These are phyloP conservation scores for Acephala macrosclerotiorum DNA, from an alignment of 2,329 filamentous ascomycete genomes.

Conservation along the genomic window DNA sequence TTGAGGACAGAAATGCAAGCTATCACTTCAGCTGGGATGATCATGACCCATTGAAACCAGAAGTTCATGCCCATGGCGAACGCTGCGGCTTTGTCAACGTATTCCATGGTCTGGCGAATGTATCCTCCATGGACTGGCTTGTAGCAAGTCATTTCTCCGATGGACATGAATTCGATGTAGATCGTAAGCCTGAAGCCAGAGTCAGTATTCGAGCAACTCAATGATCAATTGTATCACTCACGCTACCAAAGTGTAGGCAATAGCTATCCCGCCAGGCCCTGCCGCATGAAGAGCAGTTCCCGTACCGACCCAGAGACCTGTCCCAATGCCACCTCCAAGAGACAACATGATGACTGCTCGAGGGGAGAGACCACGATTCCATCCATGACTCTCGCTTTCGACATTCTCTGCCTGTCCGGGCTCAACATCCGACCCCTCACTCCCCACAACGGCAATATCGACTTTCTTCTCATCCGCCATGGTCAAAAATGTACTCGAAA, in stretches of 20 bases:
- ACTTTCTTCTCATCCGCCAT: constrained; percentile 9
- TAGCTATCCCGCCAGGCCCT: constrained; percentile 20
- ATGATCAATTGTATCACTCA: constrained; percentile 2
- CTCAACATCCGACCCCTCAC: background rate
- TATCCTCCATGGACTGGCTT: constrained; percentile 68
- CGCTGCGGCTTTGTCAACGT: constrained; percentile 62
- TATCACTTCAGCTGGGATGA: constrained; percentile 60
- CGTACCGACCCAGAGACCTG: constrained; percentile 47
- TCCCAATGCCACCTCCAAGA: constrained; percentile 47
- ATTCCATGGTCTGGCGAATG: constrained; percentile 65
- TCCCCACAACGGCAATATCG: background rate
- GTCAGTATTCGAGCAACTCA: background rate
- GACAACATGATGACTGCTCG: constrained; percentile 50
- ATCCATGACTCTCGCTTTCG: constrained; percentile 22
- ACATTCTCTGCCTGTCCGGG: constrained; percentile 26
- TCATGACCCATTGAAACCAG: constrained; percentile 50
- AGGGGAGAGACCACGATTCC: constrained; percentile 42
- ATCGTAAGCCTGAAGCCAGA: constrained; percentile 40
- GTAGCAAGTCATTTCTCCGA: constrained; percentile 64
- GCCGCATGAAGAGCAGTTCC: constrained; percentile 43
- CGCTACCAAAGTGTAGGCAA: constrained; percentile 22
- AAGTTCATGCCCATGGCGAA: constrained; percentile 62
- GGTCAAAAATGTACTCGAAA: background rate
- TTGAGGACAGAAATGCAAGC: constrained; percentile 60
- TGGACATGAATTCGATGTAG: constrained; percentile 59